Percentiles rank a stretch among this genome's conserved stretches.
Evolutionary conservation across 2,329 filamentous ascomycete species (phyloP).

Genomic region (Allantophomopsis cytisporea): DNA sequence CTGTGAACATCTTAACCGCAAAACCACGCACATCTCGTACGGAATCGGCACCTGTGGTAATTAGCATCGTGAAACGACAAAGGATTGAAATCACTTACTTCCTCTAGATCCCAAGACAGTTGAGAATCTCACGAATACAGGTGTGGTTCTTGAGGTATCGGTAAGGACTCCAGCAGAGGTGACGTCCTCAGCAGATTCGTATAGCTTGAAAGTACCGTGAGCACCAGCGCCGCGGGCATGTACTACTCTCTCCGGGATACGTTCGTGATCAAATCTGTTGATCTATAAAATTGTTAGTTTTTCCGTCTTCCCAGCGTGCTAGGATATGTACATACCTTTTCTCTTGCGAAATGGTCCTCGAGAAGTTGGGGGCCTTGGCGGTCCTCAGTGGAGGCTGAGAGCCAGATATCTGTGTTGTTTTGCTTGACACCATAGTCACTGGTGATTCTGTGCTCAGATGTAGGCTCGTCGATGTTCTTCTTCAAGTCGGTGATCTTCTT

Average conservation of each 20-base stretch:
- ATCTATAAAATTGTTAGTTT: constrained; percentile 31
- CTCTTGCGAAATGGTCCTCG: constrained; percentile 59
- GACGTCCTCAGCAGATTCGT: constrained; percentile 48
- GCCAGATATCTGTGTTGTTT: constrained; percentile 64
- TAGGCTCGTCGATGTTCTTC: constrained; percentile 37
- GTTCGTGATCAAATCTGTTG: constrained; percentile 63
- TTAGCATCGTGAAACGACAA: not conserved
- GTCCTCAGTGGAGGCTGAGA: constrained; percentile 48
- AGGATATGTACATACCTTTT: constrained; percentile 41
- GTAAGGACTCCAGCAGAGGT: constrained; percentile 51
- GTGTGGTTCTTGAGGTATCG: constrained; percentile 53
- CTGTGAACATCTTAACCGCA: constrained; percentile 64
- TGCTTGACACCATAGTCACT: constrained; percentile 69
- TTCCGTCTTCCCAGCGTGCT: not conserved
- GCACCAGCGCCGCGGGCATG: constrained; percentile 52
- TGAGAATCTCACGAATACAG: constrained; percentile 61
- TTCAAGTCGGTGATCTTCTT: constrained; percentile 14
- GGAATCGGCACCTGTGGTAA: constrained; percentile 42
- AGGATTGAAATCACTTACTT: too few relatives aligned
- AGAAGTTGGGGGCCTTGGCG: constrained; percentile 53
- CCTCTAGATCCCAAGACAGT: constrained; percentile 65
- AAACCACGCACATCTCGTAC: constrained; percentile 77
- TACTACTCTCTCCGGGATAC: constrained; percentile 55
- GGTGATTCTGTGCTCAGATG: constrained; percentile 47
- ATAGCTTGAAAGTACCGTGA: constrained; percentile 53